Percentiles rank a stretch among this genome's conserved stretches.
Evolutionary conservation across 1,284 basidiomycete genomes (phyloP).

Genomic region (Leccinum subrobustum): DNA sequence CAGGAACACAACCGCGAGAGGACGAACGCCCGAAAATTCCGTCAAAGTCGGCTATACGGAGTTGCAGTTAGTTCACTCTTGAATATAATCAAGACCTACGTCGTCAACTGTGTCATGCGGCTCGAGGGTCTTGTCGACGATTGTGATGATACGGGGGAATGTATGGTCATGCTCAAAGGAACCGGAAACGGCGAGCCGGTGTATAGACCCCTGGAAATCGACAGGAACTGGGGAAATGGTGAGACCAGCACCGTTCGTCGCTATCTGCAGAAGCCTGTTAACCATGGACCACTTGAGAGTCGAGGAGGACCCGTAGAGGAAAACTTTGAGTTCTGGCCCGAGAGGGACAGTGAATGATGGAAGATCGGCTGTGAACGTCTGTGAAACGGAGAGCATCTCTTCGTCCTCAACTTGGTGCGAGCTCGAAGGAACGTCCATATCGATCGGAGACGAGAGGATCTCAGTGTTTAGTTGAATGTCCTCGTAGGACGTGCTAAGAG

Average conservation of each 20-base stretch:
- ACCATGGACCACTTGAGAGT: conserved; percentile 57
- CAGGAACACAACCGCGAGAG: conserved; percentile 64
- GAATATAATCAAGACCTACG: conserved; percentile 44
- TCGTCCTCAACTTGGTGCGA: conserved; percentile 25
- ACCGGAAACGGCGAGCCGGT: conserved; percentile 24
- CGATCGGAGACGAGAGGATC: conserved; percentile 13
- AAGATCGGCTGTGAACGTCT: conserved; percentile 26
- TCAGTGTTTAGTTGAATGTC: conserved; percentile 24
- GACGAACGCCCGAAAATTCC: conserved; percentile 42
- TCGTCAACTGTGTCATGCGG: conserved; percentile 35
- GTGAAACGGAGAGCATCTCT: conserved; percentile 25
- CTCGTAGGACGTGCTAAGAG: conserved; percentile 28
- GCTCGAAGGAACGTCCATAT: conserved; percentile 16
- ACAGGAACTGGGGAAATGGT: conserved; percentile 20
- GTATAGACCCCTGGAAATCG: conserved; percentile 23
- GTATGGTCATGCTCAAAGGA: conserved; percentile 20
- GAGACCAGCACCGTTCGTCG: conserved; percentile 31
- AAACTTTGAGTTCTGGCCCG: conserved; percentile 50
- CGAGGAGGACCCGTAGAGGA: conserved; percentile 60
- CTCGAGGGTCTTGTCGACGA: conserved; percentile 51
- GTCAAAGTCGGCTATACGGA: conserved; percentile 41
- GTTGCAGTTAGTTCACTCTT: conserved; percentile 44
- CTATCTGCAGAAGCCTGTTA: conserved; percentile 50
- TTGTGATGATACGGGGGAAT: conserved; percentile 40
- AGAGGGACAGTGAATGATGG: conserved; percentile 24